phyloP scores from a whole-genome alignment of 768 basidiomycete species.

The Mycena rosella region DNA sequence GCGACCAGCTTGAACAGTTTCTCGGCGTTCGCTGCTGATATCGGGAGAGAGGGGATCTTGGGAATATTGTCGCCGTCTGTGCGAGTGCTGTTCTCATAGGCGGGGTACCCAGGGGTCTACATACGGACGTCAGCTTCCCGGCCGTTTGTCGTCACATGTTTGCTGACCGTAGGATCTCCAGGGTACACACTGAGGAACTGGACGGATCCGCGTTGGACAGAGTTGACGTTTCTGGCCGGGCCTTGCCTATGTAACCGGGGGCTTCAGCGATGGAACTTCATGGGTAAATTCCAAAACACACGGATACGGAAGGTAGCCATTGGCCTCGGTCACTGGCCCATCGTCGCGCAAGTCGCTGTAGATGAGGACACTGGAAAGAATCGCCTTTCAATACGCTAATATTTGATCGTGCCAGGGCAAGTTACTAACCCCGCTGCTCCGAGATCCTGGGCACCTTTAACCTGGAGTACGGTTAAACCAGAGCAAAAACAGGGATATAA shows the following conservation, averaged over 20 bases:
- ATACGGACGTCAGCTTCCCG: conserved; percentile 52
- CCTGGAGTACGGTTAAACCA: conserved; percentile 43
- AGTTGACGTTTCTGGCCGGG: conserved; percentile 71
- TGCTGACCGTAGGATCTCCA: conserved; percentile 51
- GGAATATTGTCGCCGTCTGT: conserved; percentile 63
- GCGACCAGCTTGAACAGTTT: conserved; percentile 63
- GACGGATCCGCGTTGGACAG: conserved; percentile 76
- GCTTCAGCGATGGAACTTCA: conserved; percentile 1
- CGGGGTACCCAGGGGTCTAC: conserved; percentile 66
- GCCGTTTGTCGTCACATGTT: conserved; percentile 41
- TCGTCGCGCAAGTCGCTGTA: conserved; percentile 78
- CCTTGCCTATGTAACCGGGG: conserved; percentile 59
- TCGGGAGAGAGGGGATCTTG: conserved; percentile 71
- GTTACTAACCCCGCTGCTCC: conserved; percentile 62
- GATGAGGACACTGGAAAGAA: conserved; percentile 56
- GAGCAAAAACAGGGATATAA: not conserved
- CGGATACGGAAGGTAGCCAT: conserved; percentile 66
- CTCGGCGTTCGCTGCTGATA: conserved; percentile 75
- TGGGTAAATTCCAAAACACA: conserved; percentile 40
- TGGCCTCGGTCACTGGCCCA: conserved; percentile 68
- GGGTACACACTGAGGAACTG: conserved; percentile 73
- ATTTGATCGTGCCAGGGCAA: not conserved
- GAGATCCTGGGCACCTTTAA: conserved; percentile 74
- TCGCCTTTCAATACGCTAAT: not conserved
- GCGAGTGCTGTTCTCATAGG: conserved; percentile 75